A percentile compares a stretch with the other conserved stretches of the same genome.
phyloP scores from a whole-genome alignment of 2,329 filamentous ascomycete species.

The Colletotrichum lentis region DNA sequence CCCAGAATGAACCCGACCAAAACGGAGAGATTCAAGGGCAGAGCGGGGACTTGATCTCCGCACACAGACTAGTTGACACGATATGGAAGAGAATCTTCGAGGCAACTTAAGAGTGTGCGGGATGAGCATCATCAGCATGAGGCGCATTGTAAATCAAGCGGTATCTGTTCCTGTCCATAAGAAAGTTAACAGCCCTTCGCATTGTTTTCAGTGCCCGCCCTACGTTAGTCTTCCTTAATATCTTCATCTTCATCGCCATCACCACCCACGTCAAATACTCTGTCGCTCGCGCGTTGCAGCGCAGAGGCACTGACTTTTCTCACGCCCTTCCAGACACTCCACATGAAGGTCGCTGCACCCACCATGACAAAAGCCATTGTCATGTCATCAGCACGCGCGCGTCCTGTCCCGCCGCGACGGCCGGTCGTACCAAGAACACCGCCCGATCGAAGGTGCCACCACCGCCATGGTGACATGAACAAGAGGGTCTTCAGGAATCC shows the following conservation, averaged over 20 bases:
- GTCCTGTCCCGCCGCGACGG: conserved; percentile 69
- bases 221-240: conserved; percentile 36
- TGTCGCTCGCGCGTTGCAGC: conserved; percentile 80
- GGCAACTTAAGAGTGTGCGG: conserved; percentile 98
- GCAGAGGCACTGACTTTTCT: conserved; percentile 74
- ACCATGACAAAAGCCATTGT: conserved; percentile 82
- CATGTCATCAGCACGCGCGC: conserved; percentile 79
- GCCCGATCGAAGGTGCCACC: conserved; percentile 75
- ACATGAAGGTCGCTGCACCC: conserved; percentile 81
- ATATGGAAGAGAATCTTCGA: conserved; percentile 77
- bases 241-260: conserved; percentile 66
- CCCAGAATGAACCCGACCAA: conserved; percentile 53
- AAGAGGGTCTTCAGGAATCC: conserved; percentile 85
- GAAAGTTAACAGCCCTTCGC: conserved; percentile 22
- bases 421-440: conserved; percentile 62
- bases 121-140: conserved; percentile 2
- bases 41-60: conserved; percentile 72
- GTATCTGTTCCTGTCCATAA: conserved; percentile 25
- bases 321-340: conserved; percentile 85
- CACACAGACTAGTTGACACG: conserved; percentile 97
- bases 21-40: conserved; percentile 59
- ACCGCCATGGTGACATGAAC: conserved; percentile 77
- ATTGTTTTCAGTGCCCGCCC: conserved; percentile 22
- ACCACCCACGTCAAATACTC: conserved; percentile 81
- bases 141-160: conserved; percentile 28